Conservation (phyloP, 2,329 filamentous ascomycete genomes). For the Rutstroemia sp. region DNA sequence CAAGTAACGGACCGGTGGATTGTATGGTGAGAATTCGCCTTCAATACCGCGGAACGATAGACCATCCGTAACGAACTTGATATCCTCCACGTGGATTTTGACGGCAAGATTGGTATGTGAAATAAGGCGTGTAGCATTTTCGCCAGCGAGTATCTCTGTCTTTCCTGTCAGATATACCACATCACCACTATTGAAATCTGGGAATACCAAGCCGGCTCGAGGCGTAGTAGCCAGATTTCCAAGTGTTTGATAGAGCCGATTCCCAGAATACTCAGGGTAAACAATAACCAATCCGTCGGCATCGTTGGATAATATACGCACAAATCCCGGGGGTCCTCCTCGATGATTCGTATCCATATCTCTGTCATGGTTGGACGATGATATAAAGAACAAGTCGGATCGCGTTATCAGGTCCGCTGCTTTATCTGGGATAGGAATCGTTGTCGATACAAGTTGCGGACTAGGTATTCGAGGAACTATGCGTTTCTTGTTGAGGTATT, state of each 20-base stretch:
- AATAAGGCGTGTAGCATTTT: conserved; percentile 54
- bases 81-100: conserved; percentile 53
- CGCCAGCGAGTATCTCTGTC: conserved; percentile 57
- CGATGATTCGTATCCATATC: conserved; percentile 83
- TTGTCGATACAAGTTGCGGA: conserved; percentile 43
- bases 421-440: conserved; percentile 27
- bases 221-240: conserved; percentile 68
- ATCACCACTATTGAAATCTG: conserved; percentile 65
- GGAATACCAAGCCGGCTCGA: conserved; percentile 61
- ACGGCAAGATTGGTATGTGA: conserved; percentile 67
- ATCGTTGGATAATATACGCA: conserved; percentile 57
- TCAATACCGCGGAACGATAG: conserved; percentile 59
- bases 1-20: conserved; percentile 63
- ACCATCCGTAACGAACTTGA: conserved; percentile 54
- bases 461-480: conserved; percentile 48
- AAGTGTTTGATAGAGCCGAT: conserved; percentile 74
- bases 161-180: conserved; percentile 66
- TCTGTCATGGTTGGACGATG: conserved; percentile 50
- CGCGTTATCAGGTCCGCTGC: conserved; percentile 46
- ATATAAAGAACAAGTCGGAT: conserved; percentile 73
- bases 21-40: conserved; percentile 66
- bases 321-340: conserved; percentile 67
- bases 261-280: conserved; percentile 79
- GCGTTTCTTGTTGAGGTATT: conserved; percentile 72
- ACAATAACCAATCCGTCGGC: conserved; percentile 41